These are phyloP conservation scores for Colletotrichum sp. DNA, from an alignment of 2,329 filamentous ascomycete genomes.

Conservation along the genomic window DNA sequence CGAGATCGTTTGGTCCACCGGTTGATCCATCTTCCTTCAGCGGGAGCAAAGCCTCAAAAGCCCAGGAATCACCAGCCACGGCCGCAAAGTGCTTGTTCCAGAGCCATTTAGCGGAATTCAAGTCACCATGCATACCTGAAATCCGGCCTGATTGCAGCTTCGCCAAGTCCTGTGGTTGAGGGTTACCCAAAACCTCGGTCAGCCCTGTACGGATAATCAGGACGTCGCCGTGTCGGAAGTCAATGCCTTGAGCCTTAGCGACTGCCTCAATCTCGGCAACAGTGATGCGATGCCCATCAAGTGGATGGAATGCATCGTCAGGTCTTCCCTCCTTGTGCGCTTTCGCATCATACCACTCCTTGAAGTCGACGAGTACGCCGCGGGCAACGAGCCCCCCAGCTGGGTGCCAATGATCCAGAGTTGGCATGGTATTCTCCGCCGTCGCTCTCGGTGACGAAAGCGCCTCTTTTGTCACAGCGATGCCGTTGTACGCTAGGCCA, in stretches of 20 bases:
- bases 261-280: constrained; percentile 60
- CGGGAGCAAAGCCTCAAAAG: constrained; percentile 68
- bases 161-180: constrained; percentile 35
- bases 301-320: constrained; percentile 30
- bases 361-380: constrained; percentile 61
- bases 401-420: constrained; percentile 54
- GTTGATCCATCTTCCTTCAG: background rate
- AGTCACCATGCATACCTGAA: background rate
- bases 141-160: constrained; percentile 28
- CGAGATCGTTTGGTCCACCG: background rate
- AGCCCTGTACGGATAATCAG: constrained; percentile 69
- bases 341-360: constrained; percentile 46
- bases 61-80: constrained; percentile 65
- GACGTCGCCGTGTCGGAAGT: constrained; percentile 70
- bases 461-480: constrained; percentile 36
- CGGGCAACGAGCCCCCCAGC: constrained; percentile 57
- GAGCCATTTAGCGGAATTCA: constrained; percentile 50
- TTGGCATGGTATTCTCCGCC: constrained; percentile 33
- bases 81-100: constrained; percentile 72
- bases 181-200: constrained; percentile 59
- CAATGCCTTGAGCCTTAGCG: constrained; percentile 62
- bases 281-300: constrained; percentile 57
- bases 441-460: constrained; percentile 27
- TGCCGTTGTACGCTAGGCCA: constrained; percentile 54
- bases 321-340: background rate